Evolutionary conservation across 2,329 filamentous ascomycete species (phyloP).

Genomic region (Fusarium mangiferae): DNA sequence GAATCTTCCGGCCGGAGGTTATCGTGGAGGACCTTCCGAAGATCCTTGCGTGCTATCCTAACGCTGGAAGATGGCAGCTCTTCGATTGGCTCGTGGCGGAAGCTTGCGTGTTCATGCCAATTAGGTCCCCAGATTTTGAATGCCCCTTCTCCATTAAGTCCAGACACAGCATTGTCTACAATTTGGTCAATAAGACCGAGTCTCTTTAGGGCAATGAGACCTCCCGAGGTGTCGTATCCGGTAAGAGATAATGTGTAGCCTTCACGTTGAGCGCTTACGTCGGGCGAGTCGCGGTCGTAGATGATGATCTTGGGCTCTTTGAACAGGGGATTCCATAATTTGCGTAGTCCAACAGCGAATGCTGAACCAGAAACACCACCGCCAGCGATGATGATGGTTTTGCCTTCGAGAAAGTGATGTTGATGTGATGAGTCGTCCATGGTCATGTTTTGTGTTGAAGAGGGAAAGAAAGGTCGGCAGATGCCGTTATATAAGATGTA

Average conservation of each 20-base stretch:
- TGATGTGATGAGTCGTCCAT: constrained; percentile 27
- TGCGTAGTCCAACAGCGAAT: constrained; percentile 54
- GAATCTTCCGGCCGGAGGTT: constrained; percentile 23
- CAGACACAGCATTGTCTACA: constrained; percentile 47
- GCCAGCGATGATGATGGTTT: constrained; percentile 56
- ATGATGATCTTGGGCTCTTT: constrained; percentile 50
- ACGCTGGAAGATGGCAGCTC: constrained; percentile 51
- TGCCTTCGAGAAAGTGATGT: constrained; percentile 51
- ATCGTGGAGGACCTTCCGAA: constrained; percentile 50
- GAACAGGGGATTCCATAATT: constrained; percentile 49
- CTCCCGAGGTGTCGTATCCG: constrained; percentile 48
- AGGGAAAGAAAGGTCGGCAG: not conserved
- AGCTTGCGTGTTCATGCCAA: constrained; percentile 49
- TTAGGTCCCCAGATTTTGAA: constrained; percentile 55
- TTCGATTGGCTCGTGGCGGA: constrained; percentile 45
- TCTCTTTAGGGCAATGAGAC: constrained; percentile 52
- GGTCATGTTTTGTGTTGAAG: not conserved
- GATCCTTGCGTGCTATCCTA: constrained; percentile 50
- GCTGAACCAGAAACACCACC: constrained; percentile 56
- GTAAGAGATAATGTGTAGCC: constrained; percentile 55
- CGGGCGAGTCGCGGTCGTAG: constrained; percentile 54
- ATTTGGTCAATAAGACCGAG: constrained; percentile 52
- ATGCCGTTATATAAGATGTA: not conserved
- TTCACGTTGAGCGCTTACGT: constrained; percentile 45
- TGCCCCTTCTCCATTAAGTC: constrained; percentile 42